A percentile compares a stretch with the other conserved stretches of the same genome.
These are phyloP conservation scores for Acmispon strigosus DNA, from an alignment of 306 rosid species.

Conservation along the genomic window DNA sequence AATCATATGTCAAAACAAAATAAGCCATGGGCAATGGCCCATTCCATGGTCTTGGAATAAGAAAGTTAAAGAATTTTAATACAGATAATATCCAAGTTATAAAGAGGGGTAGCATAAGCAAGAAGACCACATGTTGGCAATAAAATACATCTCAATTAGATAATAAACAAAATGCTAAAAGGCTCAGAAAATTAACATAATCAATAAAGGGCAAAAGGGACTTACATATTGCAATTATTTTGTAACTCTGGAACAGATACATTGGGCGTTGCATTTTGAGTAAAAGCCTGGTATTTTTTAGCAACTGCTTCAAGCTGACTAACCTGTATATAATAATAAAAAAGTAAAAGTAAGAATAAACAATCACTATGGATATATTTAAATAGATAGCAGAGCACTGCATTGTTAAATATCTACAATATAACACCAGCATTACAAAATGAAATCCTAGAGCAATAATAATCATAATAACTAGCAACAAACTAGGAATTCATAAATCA, in stretches of 20 bases:
- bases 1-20: not conserved
- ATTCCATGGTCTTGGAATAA: not conserved
- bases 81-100: not conserved
- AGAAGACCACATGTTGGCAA: not conserved
- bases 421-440: not conserved
- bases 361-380: not conserved
- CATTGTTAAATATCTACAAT: not conserved
- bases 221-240: slow-evolving; percentile 91
- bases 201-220: not conserved
- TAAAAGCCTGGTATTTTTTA: slow-evolving; percentile 88
- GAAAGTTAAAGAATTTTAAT: not conserved
- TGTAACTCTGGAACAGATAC: slow-evolving; percentile 84
- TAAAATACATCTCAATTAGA: not conserved
- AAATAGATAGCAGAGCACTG: not conserved
- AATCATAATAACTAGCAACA: not conserved
- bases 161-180: not conserved
- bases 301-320: slow-evolving; percentile 95
- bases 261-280: slow-evolving; percentile 86
- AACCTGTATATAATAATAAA: slow-evolving; percentile 48
- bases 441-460: not conserved
- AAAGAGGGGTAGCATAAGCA: not conserved
- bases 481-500: not conserved
- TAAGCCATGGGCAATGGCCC: slow-evolving; percentile 1
- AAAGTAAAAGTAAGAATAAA: not conserved
- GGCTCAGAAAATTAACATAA: not conserved